Base-by-base conservation (phyloP, 257 asterid species). In the Nicotiana undulata region DNA sequence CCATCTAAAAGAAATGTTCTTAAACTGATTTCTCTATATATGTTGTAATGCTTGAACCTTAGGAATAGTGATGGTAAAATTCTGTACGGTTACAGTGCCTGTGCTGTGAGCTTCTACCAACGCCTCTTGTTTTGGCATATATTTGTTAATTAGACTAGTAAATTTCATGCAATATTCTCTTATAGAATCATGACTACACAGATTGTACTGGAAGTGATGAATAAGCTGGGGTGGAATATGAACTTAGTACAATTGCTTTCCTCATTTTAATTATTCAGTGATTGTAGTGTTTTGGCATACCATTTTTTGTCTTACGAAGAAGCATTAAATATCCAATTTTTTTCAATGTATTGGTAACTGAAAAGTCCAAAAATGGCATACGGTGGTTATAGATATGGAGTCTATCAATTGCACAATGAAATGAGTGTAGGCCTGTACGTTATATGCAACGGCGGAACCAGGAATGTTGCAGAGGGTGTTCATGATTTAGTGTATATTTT, bases 1-100 rank as follows among this genome's bases (percentile, higher is more conserved):
- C 85, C 85, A 85, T 87, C 87, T 81, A 89, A 94, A 88, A 81
- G 4, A 66, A 66, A 52, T 32, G 13, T 55, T 76, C 52, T 66
- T 9, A 32, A 9, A 32, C 5, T 34, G 29, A 18, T 66, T 66
- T 18, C 9, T 66, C 6, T 32, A 66, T 34, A 34, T 34, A 17
- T 66, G 32, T 34, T 66, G 17, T 66, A 34, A 34, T 18, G 17
- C 29, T 66, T 66, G 75, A 66, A 66, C 75, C 52, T 18, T 66
- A 34, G n/a, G 34, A 29, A 16, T 32, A 34, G 75, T 34, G 52
- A 66, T 32, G 52, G 16, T 65, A 34, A 80, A 63, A 3, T 9
- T 31, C 3, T 2, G 9, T 5, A 24, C 5, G 11, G 17, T 34
- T 61, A 18, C n/a, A 12, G 22, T 17, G 26, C 51, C 51, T 65